These are phyloP conservation scores for Aspergillus persii DNA, from an alignment of 2,329 filamentous ascomycete genomes.

Conservation along the genomic window DNA sequence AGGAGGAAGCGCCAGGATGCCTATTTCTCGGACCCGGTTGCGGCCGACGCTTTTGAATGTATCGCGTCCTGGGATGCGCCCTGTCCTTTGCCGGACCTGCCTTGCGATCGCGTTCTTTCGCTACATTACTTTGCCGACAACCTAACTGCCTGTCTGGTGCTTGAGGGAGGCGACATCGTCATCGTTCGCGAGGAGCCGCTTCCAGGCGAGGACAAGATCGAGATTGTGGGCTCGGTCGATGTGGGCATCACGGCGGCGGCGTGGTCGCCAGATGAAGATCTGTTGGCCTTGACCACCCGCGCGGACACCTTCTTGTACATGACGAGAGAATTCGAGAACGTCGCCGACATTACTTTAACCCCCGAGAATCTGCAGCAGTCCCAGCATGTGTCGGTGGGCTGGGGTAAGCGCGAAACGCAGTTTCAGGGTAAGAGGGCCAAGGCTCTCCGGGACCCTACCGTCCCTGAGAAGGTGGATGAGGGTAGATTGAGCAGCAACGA, in stretches of 20 bases:
- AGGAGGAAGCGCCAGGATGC: slow-evolving; percentile 47
- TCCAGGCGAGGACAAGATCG: slow-evolving; percentile 72
- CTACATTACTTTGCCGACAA: slow-evolving; percentile 85
- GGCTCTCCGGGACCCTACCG: slow-evolving; percentile 86
- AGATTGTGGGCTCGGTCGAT: slow-evolving; percentile 93
- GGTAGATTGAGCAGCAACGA: slow-evolving; percentile 74
- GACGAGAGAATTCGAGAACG: slow-evolving; percentile 84
- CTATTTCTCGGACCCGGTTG: slow-evolving; percentile 41
- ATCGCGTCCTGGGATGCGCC: slow-evolving; percentile 89
- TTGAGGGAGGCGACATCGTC: slow-evolving; percentile 88
- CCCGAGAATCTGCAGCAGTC: slow-evolving; percentile 79
- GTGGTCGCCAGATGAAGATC: slow-evolving; percentile 95
- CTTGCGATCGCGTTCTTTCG: slow-evolving; percentile 71
- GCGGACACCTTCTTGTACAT: slow-evolving; percentile 82
- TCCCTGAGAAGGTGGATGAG: slow-evolving; percentile 87
- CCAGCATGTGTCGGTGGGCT: slow-evolving; percentile 92
- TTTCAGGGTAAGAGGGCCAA: slow-evolving; percentile 89
- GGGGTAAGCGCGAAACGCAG: slow-evolving; percentile 97
- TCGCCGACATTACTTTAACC: slow-evolving; percentile 70
- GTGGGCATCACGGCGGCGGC: slow-evolving; percentile 82
- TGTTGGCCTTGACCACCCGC: slow-evolving; percentile 78
- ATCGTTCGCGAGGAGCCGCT: slow-evolving; percentile 71
- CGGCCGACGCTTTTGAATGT: slow-evolving; percentile 40
- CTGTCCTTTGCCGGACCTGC: slow-evolving; percentile 72
- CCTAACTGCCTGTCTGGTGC: slow-evolving; percentile 72